A percentile compares a stretch with the other conserved stretches of the same genome.
phyloP scores from a whole-genome alignment of 108 stramenopile genomes.

The Licmophora abbreviata region DNA sequence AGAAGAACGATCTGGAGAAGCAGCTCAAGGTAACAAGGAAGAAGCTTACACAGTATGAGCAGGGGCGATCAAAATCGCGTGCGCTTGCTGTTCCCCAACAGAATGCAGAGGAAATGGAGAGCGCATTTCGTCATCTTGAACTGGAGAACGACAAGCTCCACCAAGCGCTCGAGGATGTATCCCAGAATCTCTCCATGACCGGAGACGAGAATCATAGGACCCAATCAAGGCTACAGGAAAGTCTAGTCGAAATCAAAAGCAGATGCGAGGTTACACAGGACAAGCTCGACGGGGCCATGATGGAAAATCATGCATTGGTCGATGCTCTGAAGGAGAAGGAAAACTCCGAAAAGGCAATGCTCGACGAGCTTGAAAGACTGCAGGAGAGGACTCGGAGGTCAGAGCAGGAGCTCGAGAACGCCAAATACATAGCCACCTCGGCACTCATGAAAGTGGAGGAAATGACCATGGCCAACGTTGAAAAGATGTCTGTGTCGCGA shows the following conservation, averaged over 20 bases:
- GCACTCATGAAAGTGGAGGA: conserved; percentile 41
- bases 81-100: neutral
- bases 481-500: no score
- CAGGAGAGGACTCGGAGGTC: conserved; percentile 17
- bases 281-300: conserved; percentile 30
- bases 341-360: conserved; percentile 13
- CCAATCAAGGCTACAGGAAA: conserved; percentile 10
- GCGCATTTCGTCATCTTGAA: conserved; percentile 30
- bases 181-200: conserved; percentile 1
- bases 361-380: conserved; percentile 14
- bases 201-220: neutral
- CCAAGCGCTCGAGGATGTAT: conserved; percentile 38
- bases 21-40: conserved; percentile 28
- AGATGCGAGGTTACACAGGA: conserved; percentile 42
- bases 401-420: conserved; percentile 44
- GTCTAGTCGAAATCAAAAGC: conserved; percentile 40
- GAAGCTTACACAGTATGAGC: conserved; percentile 9
- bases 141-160: conserved; percentile 43
- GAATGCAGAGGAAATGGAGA: conserved; percentile 23
- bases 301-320: conserved; percentile 37
- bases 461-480: conserved; percentile 9
- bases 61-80: neutral
- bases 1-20: conserved; percentile 30
- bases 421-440: conserved; percentile 39
- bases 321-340: conserved; percentile 30